phyloP scores from a whole-genome alignment of 2,329 filamentous ascomycete genomes.

The Tothia fuscella region DNA sequence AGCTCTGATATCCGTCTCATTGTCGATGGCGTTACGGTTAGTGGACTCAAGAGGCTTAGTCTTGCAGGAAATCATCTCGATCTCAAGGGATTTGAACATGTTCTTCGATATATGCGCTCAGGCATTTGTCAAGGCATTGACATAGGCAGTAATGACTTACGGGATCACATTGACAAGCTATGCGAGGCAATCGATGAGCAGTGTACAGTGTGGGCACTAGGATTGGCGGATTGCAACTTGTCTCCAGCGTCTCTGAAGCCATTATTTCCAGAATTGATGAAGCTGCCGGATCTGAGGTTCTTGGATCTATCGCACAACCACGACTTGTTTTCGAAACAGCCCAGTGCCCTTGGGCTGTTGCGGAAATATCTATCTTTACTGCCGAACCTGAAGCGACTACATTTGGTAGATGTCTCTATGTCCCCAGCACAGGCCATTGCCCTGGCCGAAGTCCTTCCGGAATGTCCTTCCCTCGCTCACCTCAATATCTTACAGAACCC shows the following conservation, averaged over 20 bases:
- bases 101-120: slow-evolving; percentile 62
- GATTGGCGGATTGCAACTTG: slow-evolving; percentile 75
- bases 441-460: slow-evolving; percentile 78
- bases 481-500: slow-evolving; percentile 78
- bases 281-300: slow-evolving; percentile 65
- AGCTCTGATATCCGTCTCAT: slow-evolving; percentile 61
- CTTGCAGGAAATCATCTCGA: slow-evolving; percentile 74
- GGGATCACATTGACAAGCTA: slow-evolving; percentile 33
- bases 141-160: slow-evolving; percentile 69
- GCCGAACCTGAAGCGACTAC: slow-evolving; percentile 65
- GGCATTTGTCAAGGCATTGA: slow-evolving; percentile 80
- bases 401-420: slow-evolving; percentile 74
- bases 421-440: slow-evolving; percentile 81
- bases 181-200: slow-evolving; percentile 39
- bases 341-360: slow-evolving; percentile 62
- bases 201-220: slow-evolving; percentile 63
- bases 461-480: slow-evolving; percentile 70
- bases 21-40: slow-evolving; percentile 69
- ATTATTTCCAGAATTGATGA: slow-evolving; percentile 61
- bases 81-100: slow-evolving; percentile 59
- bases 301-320: slow-evolving; percentile 88
- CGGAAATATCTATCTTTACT: slow-evolving; percentile 79
- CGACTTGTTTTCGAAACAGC: slow-evolving; percentile 59
- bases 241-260: slow-evolving; percentile 59
- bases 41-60: slow-evolving; percentile 66